These are phyloP conservation scores for Lentinula sp. DNA, from an alignment of 768 basidiomycete genomes.

Conservation along the genomic window DNA sequence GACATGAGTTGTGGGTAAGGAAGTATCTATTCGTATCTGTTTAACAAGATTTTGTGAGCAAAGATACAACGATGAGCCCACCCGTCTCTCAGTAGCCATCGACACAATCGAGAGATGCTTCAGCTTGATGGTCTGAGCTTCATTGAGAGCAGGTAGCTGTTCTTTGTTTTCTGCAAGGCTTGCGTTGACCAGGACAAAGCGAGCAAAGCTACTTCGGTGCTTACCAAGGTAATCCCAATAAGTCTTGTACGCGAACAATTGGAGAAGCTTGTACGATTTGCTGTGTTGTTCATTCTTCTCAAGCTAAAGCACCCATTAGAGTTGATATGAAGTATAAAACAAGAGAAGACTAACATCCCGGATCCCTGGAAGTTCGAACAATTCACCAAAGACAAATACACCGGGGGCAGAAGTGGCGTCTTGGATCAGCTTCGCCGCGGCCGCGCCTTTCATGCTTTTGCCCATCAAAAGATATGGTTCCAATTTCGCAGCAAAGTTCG, in stretches of 20 bases:
- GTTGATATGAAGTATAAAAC: background rate
- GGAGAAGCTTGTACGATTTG: constrained; percentile 58
- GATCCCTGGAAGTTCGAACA: constrained; percentile 78
- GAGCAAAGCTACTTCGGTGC: background rate
- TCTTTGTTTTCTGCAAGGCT: constrained; percentile 53
- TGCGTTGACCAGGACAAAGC: background rate
- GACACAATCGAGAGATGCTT: constrained; percentile 91
- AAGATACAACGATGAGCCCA: constrained; percentile 28
- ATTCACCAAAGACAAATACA: constrained; percentile 87
- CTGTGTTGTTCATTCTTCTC: constrained; percentile 56
- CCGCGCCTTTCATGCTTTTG: constrained; percentile 87
- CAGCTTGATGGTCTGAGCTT: constrained; percentile 77
- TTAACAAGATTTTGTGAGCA: constrained; percentile 1
- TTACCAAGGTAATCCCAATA: constrained; percentile 77
- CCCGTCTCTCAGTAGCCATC: constrained; percentile 71
- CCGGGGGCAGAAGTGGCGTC: constrained; percentile 87
- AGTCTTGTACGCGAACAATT: constrained; percentile 88
- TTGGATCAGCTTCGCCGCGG: constrained; percentile 81
- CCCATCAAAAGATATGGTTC: constrained; percentile 92
- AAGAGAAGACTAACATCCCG: constrained; percentile 56
- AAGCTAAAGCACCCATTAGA: constrained; percentile 42
- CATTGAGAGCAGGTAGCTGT: constrained; percentile 59
- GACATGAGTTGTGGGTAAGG: constrained; percentile 71
- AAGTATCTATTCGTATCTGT: constrained; percentile 50
- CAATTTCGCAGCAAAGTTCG: constrained; percentile 60